Conservation (phyloP, 75 land plant species). For the Isoetes taiwanensis region DNA sequence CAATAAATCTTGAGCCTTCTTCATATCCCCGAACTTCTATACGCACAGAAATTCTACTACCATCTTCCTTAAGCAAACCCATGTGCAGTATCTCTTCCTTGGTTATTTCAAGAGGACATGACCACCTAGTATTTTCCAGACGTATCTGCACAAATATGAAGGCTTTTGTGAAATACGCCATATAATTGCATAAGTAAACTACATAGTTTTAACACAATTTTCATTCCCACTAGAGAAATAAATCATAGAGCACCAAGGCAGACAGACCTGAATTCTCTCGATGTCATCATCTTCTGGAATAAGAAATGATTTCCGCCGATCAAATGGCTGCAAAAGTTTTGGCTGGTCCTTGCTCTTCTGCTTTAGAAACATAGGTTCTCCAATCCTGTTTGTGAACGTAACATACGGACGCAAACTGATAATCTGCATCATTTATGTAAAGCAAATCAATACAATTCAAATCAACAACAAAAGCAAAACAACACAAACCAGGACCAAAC, state of each 20-base stretch:
- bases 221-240: not conserved
- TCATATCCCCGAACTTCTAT: conserved; percentile 90
- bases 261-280: conserved; percentile 51
- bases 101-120: conserved; percentile 45
- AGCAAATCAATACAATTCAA: not conserved
- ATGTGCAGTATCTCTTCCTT: conserved; percentile 59
- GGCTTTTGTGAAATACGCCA: not conserved
- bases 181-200: too few relatives aligned
- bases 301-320: conserved; percentile 52
- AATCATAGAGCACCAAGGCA: not conserved
- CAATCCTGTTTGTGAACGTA: conserved; percentile 89
- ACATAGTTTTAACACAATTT: not conserved
- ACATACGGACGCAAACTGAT: conserved; percentile 64
- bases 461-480: not conserved
- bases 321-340: conserved; percentile 47
- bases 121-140: conserved; percentile 71
- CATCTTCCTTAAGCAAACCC: conserved; percentile 36
- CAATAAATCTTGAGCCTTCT: conserved; percentile 85
- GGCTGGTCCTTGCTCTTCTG: conserved; percentile 44
- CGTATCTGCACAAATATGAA: conserved; percentile 34
- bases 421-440: conserved; percentile 32
- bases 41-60: conserved; percentile 36
- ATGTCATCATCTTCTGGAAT: conserved; percentile 28
- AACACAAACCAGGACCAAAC: conserved; percentile 8
- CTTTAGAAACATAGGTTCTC: conserved; percentile 48